Evolutionary conservation across 2,329 filamentous ascomycete genomes (phyloP), one percentile per base, ranked within the genome.

Genomic region (Diaporthe citriasiana): DNA sequence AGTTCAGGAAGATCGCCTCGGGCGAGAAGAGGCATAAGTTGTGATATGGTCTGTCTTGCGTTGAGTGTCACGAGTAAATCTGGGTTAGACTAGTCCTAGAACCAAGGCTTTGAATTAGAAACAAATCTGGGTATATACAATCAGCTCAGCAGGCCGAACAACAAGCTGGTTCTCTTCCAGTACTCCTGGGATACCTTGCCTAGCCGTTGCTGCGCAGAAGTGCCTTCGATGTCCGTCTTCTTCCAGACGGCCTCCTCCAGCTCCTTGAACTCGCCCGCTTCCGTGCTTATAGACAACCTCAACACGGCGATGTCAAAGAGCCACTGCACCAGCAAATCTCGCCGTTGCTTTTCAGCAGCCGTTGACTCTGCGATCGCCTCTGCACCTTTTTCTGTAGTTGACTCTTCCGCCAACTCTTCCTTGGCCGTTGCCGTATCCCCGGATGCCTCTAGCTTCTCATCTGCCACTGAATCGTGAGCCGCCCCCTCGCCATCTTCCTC

Each of bases 21-120:
- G 95, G 96, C 17, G 91, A 97, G 88, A 98, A 98, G 90, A 94
- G 92, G 82, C 97, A 99, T 85, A 98, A 98, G 87, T 85, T 98
- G 82, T 98, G 87, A 76, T 25, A 30, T 65, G 19, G 33, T 33
- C 1, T 15, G 9, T 56, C 42, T 42, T 15, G 6, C 17, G 12
- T 17, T 19, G n/a, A 15, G 19, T 51, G 40, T 17, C 66, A 40
- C 33, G 75, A 59, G 56, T 22, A 30, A 42, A 40, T 33, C 19
- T 73, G 60, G 60, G 42, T 38, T 38, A 51, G 63, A 51, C 15
- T 25, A 4, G 47, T 33, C n/a, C n/a, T 47, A 53, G 30, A 45
- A 30, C 19, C 12, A 27, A 15, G 30, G 30, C 63, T 72, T 33
- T 50, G 71, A 75, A 25, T 76, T 75, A 25, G 10, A 69, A 22